phyloP scores from a whole-genome alignment of 257 asterid species.

The Capsicum rhomboideum region DNA sequence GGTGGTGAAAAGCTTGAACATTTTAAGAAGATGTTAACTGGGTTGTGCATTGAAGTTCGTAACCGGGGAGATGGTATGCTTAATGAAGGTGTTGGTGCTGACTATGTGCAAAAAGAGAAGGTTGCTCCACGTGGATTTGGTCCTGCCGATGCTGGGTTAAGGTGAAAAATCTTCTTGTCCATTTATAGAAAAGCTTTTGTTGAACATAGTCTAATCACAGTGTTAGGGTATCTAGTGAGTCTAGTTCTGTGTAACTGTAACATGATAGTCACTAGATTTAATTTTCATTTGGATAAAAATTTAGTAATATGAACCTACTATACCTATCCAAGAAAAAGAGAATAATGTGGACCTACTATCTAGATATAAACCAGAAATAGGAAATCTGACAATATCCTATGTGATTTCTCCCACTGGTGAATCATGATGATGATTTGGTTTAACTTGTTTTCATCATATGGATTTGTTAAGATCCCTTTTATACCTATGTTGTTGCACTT shows the following conservation, averaged over 20 bases:
- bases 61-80: slow-evolving; percentile 75
- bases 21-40: slow-evolving; percentile 39
- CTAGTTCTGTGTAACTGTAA: neutral
- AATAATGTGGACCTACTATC: neutral
- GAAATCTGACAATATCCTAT: neutral
- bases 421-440: neutral
- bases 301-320: neutral
- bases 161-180: slow-evolving; percentile 39
- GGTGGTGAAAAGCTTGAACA: slow-evolving; percentile 79
- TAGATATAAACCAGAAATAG: neutral
- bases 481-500: neutral
- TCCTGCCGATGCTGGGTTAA: slow-evolving; percentile 49
- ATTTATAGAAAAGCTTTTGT: neutral
- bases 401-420: neutral
- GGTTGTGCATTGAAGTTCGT: slow-evolving; percentile 60
- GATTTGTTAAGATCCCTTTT: neutral
- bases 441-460: neutral
- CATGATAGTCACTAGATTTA: neutral
- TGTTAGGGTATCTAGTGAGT: neutral
- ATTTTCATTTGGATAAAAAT: neutral
- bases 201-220: neutral
- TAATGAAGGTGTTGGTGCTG: slow-evolving; percentile 96
- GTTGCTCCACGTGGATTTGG: slow-evolving; percentile 69
- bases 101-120: slow-evolving; percentile 95
- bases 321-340: neutral